Evolutionary conservation across 2,329 filamentous ascomycete genomes (phyloP).

Genomic region (Fusarium floridanum): DNA sequence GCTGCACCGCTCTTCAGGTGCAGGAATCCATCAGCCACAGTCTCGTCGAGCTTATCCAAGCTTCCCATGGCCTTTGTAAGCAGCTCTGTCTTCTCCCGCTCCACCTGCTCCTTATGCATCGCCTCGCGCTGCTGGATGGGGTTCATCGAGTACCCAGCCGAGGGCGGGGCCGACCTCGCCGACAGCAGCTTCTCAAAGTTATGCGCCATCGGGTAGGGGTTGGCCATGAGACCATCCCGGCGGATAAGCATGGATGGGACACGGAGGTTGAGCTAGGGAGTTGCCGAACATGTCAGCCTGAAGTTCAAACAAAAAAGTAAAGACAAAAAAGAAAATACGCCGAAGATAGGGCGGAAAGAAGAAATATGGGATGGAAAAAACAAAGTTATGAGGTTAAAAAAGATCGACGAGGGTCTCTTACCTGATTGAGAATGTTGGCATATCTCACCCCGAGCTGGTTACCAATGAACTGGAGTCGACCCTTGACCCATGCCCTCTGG

Average conservation of each 20-base stretch:
- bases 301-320: slow-evolving; percentile 24
- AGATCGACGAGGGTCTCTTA: slow-evolving; percentile 49
- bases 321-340: slow-evolving; percentile 13
- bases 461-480: slow-evolving; percentile 67
- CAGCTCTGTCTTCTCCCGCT: slow-evolving; percentile 58
- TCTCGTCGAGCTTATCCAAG: slow-evolving; percentile 53
- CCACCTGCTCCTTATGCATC: slow-evolving; percentile 60
- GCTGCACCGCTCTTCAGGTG: slow-evolving; percentile 33
- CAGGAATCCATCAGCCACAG: slow-evolving; percentile 56
- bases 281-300: slow-evolving; percentile 18
- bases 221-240: slow-evolving; percentile 63
- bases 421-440: slow-evolving; percentile 66
- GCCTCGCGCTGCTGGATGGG: slow-evolving; percentile 63
- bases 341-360: background rate
- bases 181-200: slow-evolving; percentile 62
- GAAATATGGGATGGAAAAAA: slow-evolving; percentile 1
- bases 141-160: slow-evolving; percentile 54
- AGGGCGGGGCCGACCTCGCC: slow-evolving; percentile 52
- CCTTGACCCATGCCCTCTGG: slow-evolving; percentile 68
- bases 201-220: slow-evolving; percentile 56
- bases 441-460: slow-evolving; percentile 70
- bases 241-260: slow-evolving; percentile 74
- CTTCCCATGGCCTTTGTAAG: slow-evolving; percentile 56
- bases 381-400: background rate
- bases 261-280: slow-evolving; percentile 65